Base-by-base conservation (phyloP, 2,329 filamentous ascomycete species). In the Claviceps pazoutovae region DNA sequence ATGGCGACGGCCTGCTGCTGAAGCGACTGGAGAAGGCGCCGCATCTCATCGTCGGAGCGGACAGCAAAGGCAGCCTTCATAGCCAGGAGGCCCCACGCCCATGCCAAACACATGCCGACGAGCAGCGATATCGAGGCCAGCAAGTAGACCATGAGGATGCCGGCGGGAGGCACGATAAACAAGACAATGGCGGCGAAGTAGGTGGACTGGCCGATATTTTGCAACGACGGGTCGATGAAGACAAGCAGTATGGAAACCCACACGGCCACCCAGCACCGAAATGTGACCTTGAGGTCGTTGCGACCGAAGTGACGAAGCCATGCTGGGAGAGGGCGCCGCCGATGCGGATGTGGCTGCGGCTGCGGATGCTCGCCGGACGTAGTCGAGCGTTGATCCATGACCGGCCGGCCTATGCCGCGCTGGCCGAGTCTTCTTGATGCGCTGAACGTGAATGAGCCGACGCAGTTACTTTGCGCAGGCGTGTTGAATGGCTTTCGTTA, bases 31-130 rank as follows among this genome's bases (percentile, higher is more conserved):
- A 70, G 52, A 46, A 54, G 57, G 1, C 64, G 62, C 47, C 68
- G 62, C 0, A 67, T 70, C 7, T 70, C 67, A 0, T 64, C 58
- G 4, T 61, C 62, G 2, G 72, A 64, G 14, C 73, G 62, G 2
- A 67, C 66, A 1, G 72, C 70, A 8, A 67, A 54, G 2, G 72
- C 74, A 2, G 71, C 72, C 53, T 74, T 72, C 71, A 74, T 75
- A 0, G 66, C 62, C 46, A 75, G 60, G 2, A 73, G 61, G 3
- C 73, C 74, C 73, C 73, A 76, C 5, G 64, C 71, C 72, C 73
- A 75, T 4, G 67, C 72, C 0, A 74, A 57, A 36, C 64, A 69
- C 58, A 75, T 72, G 17, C 73, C 73, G 1, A 74, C 13, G 3
- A 75, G 59, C 4, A 75, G 60, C 0, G 73, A 69, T 1, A 72